Evolutionary conservation across 805 yeast species (phyloP).

Genomic region (Maudiozyma pseudohumilis): DNA sequence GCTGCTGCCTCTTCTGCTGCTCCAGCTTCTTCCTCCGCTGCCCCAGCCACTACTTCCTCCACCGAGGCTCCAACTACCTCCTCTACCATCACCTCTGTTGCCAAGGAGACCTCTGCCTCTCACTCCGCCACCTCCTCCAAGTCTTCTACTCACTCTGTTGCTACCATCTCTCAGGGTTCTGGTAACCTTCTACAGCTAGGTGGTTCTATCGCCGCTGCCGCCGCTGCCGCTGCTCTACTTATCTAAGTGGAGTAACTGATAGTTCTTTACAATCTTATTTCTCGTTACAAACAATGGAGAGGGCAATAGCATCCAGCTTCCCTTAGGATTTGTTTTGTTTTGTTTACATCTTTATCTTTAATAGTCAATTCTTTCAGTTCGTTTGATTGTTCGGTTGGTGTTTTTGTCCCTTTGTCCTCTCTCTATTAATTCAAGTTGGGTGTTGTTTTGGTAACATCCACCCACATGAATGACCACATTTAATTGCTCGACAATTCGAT

Average conservation of each 20-base stretch:
- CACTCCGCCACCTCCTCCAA: slow-evolving; percentile 37
- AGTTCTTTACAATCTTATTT: too few species aligned
- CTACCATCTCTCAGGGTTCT: slow-evolving; percentile 32
- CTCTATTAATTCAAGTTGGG: too few species aligned
- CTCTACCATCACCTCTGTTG: slow-evolving; percentile 17
- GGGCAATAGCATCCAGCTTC: too few species aligned
- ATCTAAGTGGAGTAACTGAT: slow-evolving; percentile 13
- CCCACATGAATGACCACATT: too few species aligned
- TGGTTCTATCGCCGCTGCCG: slow-evolving; percentile 18
- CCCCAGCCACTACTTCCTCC: slow-evolving; percentile 19
- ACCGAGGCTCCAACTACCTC: slow-evolving; percentile 18
- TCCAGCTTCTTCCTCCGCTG: slow-evolving; percentile 18
- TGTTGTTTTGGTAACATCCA: too few species aligned
- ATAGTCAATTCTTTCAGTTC: too few species aligned
- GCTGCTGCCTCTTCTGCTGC: slow-evolving; percentile 23
- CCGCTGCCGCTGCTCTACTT: slow-evolving; percentile 24
- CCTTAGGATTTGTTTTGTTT: too few species aligned
- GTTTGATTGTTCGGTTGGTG: too few species aligned
- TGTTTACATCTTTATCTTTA: too few species aligned
- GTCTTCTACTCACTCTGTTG: slow-evolving; percentile 5
- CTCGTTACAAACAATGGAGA: too few species aligned
- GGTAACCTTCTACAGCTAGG: slow-evolving; percentile 20
- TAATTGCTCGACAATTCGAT: too few species aligned
- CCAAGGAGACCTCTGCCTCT: slow-evolving; percentile 18
- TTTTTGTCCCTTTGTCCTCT: too few species aligned